Evolutionary conservation across 257 asterid species (phyloP).

Genomic region (Primulina eburnea): DNA sequence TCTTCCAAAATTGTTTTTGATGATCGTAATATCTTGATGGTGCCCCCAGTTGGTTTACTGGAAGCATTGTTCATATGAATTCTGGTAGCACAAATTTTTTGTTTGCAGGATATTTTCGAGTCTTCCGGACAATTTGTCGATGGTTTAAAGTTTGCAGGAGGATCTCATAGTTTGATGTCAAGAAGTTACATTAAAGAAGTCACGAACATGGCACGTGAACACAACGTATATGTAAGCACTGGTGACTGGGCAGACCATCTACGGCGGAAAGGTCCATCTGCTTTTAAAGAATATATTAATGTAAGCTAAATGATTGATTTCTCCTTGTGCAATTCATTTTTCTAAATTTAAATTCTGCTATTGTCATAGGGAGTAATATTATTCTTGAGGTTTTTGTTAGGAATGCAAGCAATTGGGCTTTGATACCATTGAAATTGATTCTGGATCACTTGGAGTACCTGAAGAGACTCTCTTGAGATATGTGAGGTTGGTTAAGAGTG

Average conservation of each 20-base stretch:
- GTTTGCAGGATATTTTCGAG: conserved; percentile 69
- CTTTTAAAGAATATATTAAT: conserved; percentile 66
- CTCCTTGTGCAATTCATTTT: neutral
- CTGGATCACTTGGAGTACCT: conserved; percentile 68
- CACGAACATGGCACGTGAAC: conserved; percentile 70
- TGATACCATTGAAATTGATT: conserved; percentile 84
- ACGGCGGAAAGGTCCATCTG: conserved; percentile 59
- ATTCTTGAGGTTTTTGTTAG: conserved; percentile 31
- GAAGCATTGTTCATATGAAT: neutral
- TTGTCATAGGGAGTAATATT: neutral
- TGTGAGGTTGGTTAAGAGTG: conserved; percentile 78
- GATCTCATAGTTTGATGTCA: conserved; percentile 71
- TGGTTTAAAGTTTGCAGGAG: conserved; percentile 81
- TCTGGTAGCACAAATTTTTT: conserved; percentile 1
- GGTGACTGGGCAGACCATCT: conserved; percentile 80
- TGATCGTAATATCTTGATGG: conserved; percentile 13
- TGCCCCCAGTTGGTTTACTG: neutral
- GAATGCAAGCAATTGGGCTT: conserved; percentile 88
- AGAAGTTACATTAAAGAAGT: conserved; percentile 62
- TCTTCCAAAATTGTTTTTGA: neutral
- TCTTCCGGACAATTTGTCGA: conserved; percentile 86
- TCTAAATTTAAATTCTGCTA: neutral
- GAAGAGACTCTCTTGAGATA: conserved; percentile 87
- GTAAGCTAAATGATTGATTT: conserved; percentile 27
- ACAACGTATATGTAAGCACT: conserved; percentile 75